Evolutionary conservation across 176 grass and related monocot genomes (phyloP), one percentile per base, ranked within the genome.

Genomic region (Carex myosuroides): DNA sequence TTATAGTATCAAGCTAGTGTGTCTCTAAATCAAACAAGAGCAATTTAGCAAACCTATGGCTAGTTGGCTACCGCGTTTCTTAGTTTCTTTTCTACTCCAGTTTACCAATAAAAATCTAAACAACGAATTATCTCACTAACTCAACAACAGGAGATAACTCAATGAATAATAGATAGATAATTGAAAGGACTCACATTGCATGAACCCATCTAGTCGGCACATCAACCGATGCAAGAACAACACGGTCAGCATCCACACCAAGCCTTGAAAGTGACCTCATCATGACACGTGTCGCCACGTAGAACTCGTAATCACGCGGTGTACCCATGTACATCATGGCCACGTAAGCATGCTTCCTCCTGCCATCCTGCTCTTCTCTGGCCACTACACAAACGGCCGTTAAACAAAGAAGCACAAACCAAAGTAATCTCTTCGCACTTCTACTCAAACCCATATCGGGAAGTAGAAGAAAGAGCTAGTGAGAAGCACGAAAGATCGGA

Each of bases 311-410:
- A 81, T 97, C 94, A 35, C 91, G 83, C 11, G 94, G 94, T 63
- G 94, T 97, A 80, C 94, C 94, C 94, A 93, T 97, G 89, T 97
- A 97, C 94, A 97, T 93, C 94, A 97, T 97, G 71, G 91, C 91
- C 44, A 86, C 94, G 77, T 97, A 97, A 39, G 94, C 94, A 84
- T 97, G 80, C 60, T 73, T 70, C 74, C 87, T 75, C 64, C 65
- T 0, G 44, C 18, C 79, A 21, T 39, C 89, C 22, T 52, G 75
- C 74, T 26, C 85, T 64, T 18, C 83, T 32, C 11, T 61, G 2
- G 32, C 79, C 70, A 14, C 70, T 26, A 6, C 39, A 21, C 67
- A 79, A 74, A 21, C 68, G 13, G n/a, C 80, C 39, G 41, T 80
- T 18, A 21, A 65, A 75, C 39, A 89, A 10, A n/a, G 58, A 17